These are phyloP conservation scores for Neltuma alba DNA, from an alignment of 306 rosid species.

Conservation along the genomic window DNA sequence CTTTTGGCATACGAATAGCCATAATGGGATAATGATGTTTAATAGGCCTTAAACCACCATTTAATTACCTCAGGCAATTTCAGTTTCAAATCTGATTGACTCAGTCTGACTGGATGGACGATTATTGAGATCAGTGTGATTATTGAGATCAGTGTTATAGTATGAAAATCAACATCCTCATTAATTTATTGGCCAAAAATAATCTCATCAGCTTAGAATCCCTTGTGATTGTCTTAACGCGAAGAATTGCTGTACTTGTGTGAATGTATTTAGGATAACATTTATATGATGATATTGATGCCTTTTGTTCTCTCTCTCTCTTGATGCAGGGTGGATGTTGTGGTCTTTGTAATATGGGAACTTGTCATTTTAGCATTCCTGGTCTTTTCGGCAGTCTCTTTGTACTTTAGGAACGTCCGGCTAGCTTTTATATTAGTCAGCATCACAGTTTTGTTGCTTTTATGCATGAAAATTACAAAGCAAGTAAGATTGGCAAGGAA, in stretches of 20 bases:
- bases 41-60: not conserved
- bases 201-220: not conserved
- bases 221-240: not conserved
- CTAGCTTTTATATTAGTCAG: slow-evolving; percentile 62
- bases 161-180: not conserved
- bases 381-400: slow-evolving; percentile 70
- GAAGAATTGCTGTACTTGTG: slow-evolving; percentile 17
- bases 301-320: slow-evolving; percentile 2
- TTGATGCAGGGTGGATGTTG: slow-evolving; percentile 76
- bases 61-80: not conserved
- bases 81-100: not conserved
- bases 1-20: not conserved
- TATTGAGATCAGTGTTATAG: not conserved
- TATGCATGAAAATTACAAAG: slow-evolving; percentile 94
- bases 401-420: slow-evolving; percentile 64
- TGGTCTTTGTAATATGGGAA: slow-evolving; percentile 79
- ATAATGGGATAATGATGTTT: slow-evolving; percentile 7
- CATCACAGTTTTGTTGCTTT: slow-evolving; percentile 58
- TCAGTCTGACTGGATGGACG: not conserved
- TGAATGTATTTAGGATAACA: slow-evolving; percentile 1
- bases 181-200: not conserved
- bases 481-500: slow-evolving; percentile 95
- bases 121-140: slow-evolving; percentile 2
- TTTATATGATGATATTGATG: slow-evolving; percentile 15
- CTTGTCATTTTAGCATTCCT: slow-evolving; percentile 69